Evolutionary conservation across 2,329 filamentous ascomycete species (phyloP), one percentile per base, ranked within the genome.

Genomic region (Chalara sp.): DNA sequence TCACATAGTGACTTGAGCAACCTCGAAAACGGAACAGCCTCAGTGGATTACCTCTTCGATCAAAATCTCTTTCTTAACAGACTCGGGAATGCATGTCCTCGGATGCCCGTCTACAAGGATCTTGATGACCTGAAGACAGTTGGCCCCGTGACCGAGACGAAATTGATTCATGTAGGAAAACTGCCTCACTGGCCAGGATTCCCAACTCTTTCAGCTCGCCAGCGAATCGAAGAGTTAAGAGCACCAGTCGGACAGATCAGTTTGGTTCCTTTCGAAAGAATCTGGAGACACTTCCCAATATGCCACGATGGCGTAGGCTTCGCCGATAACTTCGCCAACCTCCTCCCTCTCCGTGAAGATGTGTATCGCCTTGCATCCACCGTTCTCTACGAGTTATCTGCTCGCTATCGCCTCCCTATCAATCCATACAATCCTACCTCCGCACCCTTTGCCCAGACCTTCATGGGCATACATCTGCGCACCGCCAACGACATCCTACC

Each of bases 21-120:
- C 6, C 54, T 60, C 47, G 45, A 47, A 21, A 21, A 21, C 21
- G 21, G 21, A 21, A 21, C 21, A 21, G 21, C 21, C 21, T 3
- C 21, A 3, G 21, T 21, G 21, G 21, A 21, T 6, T 56, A 60
- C 46, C 47, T 58, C 37, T 61, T 61, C 51, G 56, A 59, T 40
- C 40, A 42, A n/a, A 31, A 32, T 3, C 45, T 56, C 45, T 59
- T 61, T 50, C 50, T 46, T 32, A 35, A 37, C 1, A 47, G 45
- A 29, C 53, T 58, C 46, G 44, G 40, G 1, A 39, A 41, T 1
- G 28, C 46, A 12, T 58, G 56, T 29, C 56, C 56, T 5, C 44
- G 46, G 29, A 56, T 58, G 5, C 30, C 32, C 1, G 13, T 58
- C 44, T 43, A 51, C 37, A 21, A 21, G 21, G 21, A 21, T 21